These are phyloP conservation scores for Eucalyptus urophylla DNA, from an alignment of 345 rosid species.

Conservation along the genomic window DNA sequence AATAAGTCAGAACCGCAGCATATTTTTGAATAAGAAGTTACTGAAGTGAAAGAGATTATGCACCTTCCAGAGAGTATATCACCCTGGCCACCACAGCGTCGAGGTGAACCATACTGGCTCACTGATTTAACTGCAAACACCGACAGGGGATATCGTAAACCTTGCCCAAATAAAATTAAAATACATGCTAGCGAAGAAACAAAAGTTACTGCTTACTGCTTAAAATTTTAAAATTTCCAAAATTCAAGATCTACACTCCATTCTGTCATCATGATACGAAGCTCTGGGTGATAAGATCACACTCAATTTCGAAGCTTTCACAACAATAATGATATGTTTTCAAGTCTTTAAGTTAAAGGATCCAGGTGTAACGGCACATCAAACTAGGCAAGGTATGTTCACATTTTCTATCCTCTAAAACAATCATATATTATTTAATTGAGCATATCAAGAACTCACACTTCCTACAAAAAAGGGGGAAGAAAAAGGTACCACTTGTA, in stretches of 20 bases:
- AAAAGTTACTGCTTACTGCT: neutral
- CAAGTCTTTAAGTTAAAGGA: neutral
- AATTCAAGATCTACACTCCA: neutral
- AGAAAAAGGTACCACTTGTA: neutral
- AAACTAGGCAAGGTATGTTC: neutral
- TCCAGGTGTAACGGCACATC: neutral
- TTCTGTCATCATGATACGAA: neutral
- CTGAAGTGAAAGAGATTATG: neutral
- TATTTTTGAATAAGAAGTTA: neutral
- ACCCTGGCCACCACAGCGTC: constrained; percentile 97
- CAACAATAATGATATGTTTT: neutral
- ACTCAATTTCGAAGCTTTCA: neutral
- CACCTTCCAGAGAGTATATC: constrained; percentile 97
- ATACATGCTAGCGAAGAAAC: neutral
- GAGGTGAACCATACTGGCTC: constrained; percentile 67
- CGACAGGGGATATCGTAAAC: neutral
- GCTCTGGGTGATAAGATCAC: neutral
- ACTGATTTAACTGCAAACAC: constrained; percentile 58
- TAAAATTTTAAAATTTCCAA: neutral
- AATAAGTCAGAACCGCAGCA: neutral
- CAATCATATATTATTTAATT: neutral
- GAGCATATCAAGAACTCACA: neutral
- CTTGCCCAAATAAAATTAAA: neutral
- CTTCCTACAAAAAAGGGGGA: neutral
- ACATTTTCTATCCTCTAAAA: neutral